Conservation (phyloP, 352 stramenopile species). For the Thalassiosira mediterranea region DNA sequence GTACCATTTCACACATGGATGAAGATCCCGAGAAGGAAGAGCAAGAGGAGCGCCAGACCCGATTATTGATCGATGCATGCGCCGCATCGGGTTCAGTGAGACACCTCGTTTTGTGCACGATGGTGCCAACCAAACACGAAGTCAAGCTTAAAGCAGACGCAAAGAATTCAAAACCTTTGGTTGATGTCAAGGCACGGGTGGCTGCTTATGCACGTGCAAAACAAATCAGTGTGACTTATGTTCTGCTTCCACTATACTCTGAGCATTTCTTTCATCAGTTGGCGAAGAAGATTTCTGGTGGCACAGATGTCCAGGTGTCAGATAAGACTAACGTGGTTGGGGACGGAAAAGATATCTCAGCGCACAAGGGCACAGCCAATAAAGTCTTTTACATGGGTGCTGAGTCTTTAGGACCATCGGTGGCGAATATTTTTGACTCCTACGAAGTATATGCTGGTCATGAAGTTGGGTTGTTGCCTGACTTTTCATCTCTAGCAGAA, state of each 20-base stretch:
- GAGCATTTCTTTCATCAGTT: constrained; percentile 54
- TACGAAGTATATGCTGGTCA: constrained; percentile 71
- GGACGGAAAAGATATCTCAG: constrained; percentile 14
- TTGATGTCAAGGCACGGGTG: constrained; percentile 53
- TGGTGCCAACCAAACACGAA: constrained; percentile 47
- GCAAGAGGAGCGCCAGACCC: constrained; percentile 43
- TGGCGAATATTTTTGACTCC: constrained; percentile 68
- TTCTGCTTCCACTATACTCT: constrained; percentile 64
- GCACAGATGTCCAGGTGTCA: constrained; percentile 3
- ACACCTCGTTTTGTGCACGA: constrained; percentile 66
- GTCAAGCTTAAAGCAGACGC: too few species aligned
- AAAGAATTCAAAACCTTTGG: too few species aligned
- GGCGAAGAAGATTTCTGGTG: constrained; percentile 20
- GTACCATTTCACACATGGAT: neutral
- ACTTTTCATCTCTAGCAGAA: constrained; percentile 52
- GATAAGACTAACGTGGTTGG: neutral
- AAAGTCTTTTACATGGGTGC: constrained; percentile 62
- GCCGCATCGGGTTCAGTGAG: constrained; percentile 28
- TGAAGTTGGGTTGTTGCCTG: constrained; percentile 65
- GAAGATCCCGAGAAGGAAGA: constrained; percentile 14
- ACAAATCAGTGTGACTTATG: constrained; percentile 58
- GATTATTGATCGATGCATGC: constrained; percentile 70
- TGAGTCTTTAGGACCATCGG: constrained; percentile 61
- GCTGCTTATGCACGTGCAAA: constrained; percentile 69
- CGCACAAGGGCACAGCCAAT: constrained; percentile 26